A percentile compares a stretch with the other conserved stretches of the same genome.
Conservation (phyloP, 1,284 basidiomycete species). For the Trametes sp. region DNA sequence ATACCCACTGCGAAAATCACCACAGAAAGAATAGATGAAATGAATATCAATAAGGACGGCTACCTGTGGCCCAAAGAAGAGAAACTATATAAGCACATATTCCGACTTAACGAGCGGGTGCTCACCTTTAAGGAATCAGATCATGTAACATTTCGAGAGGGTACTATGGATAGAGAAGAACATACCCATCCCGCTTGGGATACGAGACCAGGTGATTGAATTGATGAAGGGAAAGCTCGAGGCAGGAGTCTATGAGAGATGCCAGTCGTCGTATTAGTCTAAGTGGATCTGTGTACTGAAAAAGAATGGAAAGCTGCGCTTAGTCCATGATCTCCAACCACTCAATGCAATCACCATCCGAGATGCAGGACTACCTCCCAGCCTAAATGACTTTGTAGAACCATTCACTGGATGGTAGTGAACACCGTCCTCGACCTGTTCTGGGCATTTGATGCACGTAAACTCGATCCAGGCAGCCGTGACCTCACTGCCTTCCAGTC, state of each 20-base stretch:
- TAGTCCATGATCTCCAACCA: constrained; percentile 41
- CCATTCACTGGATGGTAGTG: constrained; percentile 22
- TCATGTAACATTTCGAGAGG: constrained; percentile 42
- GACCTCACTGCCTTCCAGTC: constrained; percentile 36
- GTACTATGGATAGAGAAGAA: constrained; percentile 46
- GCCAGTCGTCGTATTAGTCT: constrained; percentile 44
- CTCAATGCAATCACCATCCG: constrained; percentile 35
- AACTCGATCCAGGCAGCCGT: constrained; percentile 32
- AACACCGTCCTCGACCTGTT: constrained; percentile 24
- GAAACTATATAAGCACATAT: constrained; percentile 40
- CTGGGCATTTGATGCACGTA: constrained; percentile 17
- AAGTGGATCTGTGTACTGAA: constrained; percentile 52
- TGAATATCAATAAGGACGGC: constrained; percentile 36
- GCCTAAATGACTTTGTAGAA: constrained; percentile 22
- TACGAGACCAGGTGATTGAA: constrained; percentile 44
- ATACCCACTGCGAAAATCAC: constrained; percentile 25
- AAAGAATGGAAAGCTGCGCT: constrained; percentile 38
- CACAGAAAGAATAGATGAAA: constrained; percentile 24
- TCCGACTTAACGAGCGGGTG: constrained; percentile 39
- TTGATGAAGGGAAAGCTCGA: constrained; percentile 35
- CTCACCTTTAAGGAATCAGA: constrained; percentile 44
- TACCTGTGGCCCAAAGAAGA: constrained; percentile 44
- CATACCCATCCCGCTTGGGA: constrained; percentile 50
- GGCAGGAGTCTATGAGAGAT: constrained; percentile 42
- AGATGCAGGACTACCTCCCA: constrained; percentile 20